Evolutionary conservation across 2,329 filamentous ascomycete species (phyloP), one percentile per base, ranked within the genome.

Genomic region (Aspergillus proliferans): DNA sequence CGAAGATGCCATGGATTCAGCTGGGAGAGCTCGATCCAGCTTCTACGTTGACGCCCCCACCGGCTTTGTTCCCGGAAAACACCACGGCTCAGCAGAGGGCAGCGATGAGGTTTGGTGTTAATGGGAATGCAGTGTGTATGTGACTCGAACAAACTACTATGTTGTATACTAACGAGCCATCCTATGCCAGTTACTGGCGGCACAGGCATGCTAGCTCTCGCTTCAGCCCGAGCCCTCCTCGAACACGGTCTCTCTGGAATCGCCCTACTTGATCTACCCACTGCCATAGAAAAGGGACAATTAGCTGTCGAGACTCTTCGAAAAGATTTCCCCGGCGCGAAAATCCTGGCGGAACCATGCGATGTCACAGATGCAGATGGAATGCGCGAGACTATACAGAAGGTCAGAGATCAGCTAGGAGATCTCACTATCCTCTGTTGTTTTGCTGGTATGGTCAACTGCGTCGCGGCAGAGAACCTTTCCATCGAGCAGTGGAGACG

Each of bases 401-500:
- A 43, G 4, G 47, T 52, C 4, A 50, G 50, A 15, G 48, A 52
- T 4, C 46, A 67, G 1, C 67, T 83, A 2, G 80, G 80, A 1
- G 67, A 68, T 18, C 58, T 86, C 2, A 71, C 80, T 50, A 77
- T 79, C 40, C 68, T 86, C 2, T 75, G 81, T 54, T 83, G 80
- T 56, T 86, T 86, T 58, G 86, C 84, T 0, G 86, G 86, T 6
- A 77, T 88, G 0, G 86, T 88, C 1, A 76, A 75, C 42, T 85
- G 80, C 57, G 72, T 75, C 0, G 78, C 81, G 51, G 80, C 85
- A 0, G 64, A 85, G 1, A 79, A 84, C 2, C 81, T 83, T 69
- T 64, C 73, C 0, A 65, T 76, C 1, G 70, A 73, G 5, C 73
- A 85, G 55, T 90, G 81, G 77, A 75, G 81, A 3, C 74, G 76